Evolutionary conservation across 176 grass and related monocot species (phyloP), one percentile per base, ranked within the genome.

Genomic region (Avena eriantha): DNA sequence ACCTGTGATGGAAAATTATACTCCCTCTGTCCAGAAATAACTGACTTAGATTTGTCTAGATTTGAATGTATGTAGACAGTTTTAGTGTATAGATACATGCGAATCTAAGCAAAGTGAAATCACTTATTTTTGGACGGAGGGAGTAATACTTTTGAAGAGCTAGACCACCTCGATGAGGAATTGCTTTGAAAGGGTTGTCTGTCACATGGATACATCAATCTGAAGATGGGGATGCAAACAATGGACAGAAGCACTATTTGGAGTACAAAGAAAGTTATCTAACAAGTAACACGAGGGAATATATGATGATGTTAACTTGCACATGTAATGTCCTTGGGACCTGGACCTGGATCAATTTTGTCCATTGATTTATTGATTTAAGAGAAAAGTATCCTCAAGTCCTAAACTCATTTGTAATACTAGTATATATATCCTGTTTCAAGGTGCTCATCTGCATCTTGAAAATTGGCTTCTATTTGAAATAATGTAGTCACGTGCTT

Each of bases 401-500:
- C 12, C 56, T 13, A 79, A 79, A 45, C 4, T 60, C 36, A 3
- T 61, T 63, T 63, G 7, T 80, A 80, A 18, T 24, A 15, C 9
- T 80, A 36, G 6, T 59, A 13, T 79, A 57, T 78, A 59, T 43
- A 10, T 23, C 12, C 61, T 79, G n/a, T 46, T 79, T 80, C 58
- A 24, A 80, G 21, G 57, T 80, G n/a, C 41, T 29, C 74, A 56
- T 77, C 50, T 56, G 50, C 29, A 35, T 34, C 29, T 35, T 56
- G 29, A 56, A 56, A 55, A 33, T 55, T 55, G 4, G 10, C 17
- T 77, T 77, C 29, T 35, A 21, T 35, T 43, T 77, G 16, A 77
- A 55, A 21, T 35, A 56, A 77, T 13, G 35, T 79, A 35, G 21
- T 58, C 35, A 8, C 7, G 21, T 79, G 31, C 51, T n/a, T 56